Base-by-base conservation (phyloP, 768 basidiomycete genomes). In the Trametes maxima region DNA sequence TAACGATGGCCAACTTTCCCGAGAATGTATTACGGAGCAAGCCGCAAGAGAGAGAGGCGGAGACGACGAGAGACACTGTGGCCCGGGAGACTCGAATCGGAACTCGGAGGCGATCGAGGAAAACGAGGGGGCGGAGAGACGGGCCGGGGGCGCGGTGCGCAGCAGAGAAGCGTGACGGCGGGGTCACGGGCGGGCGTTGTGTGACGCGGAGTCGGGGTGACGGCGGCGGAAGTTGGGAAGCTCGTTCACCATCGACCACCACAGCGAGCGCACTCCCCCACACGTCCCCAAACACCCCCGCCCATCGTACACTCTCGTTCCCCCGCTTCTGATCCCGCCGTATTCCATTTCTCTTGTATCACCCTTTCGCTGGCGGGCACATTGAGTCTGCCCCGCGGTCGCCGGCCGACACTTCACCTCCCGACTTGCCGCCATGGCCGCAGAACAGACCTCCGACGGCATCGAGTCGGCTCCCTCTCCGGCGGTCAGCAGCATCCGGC, bases 401-500 rank as follows among this genome's bases (percentile, higher is more conserved):
- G 53, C 59, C 59, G 65, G 54, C 55, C 50, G 54, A 49, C 60
- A 55, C 40, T 44, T 43, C 62, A 19, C 19, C 25, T 35, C 39
- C 56, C 17, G n/a, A 42, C 43, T 19, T 53, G 53, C 52, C 52
- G 46, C 53, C 53, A 71, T 71, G 68, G 28, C 58, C 43, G 28
- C 64, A 14, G 42, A 63, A 49, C 35, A 49, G 22, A n/a, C 60
- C n/a, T 54, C 60, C 39, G 67, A 68, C 48, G 63, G 80, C 63
- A 77, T 86, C 63, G 84, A 89, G 71, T 80, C 82, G 19, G 77
- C 75, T 3, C 79, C 85, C 39, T 76, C 80, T 17, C 83, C 83
- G 40, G 85, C 89, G 2, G 89, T 92, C 54, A 86, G 82, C 72
- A 89, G 80, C 61, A 77, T 92, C 17, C 82, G 83, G 46, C 89